Conservation (phyloP, 1,284 basidiomycete species). For the Ganoderma lucidum region DNA sequence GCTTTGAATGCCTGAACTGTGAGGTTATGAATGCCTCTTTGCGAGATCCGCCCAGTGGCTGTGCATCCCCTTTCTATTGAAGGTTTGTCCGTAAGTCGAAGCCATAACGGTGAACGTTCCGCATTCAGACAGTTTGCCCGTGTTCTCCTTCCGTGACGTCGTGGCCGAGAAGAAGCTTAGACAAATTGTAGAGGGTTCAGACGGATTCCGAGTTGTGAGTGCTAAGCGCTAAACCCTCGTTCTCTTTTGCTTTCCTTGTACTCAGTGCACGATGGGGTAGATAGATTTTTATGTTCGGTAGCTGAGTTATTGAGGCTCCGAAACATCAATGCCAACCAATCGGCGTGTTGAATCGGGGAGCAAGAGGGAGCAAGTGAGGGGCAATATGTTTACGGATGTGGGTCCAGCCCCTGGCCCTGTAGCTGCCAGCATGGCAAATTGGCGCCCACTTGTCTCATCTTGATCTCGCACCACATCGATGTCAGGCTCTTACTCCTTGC, state of each 20-base stretch:
- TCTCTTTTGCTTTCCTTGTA: too few species aligned
- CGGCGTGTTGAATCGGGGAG: neutral
- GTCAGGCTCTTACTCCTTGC: neutral
- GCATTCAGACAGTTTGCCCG: too few species aligned
- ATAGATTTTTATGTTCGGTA: too few species aligned
- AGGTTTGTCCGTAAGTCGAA: too few species aligned
- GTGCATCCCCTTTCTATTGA: neutral
- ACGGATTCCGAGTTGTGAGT: too few species aligned
- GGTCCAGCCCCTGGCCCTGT: conserved; percentile 18
- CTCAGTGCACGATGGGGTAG: too few species aligned
- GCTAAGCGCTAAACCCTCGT: too few species aligned
- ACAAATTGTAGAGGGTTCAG: too few species aligned
- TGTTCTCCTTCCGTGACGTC: too few species aligned
- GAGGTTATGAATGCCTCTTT: neutral
- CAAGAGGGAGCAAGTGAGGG: neutral
- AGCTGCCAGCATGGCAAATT: neutral
- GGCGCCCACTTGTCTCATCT: neutral
- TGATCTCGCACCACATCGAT: neutral
- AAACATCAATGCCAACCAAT: neutral
- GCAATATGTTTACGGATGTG: conserved; percentile 22
- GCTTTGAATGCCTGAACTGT: neutral
- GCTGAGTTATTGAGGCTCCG: too few species aligned
- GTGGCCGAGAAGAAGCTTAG: too few species aligned
- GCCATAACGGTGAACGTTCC: too few species aligned
- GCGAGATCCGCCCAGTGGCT: neutral